A percentile compares a stretch with the other conserved stretches of the same genome.
phyloP scores from a whole-genome alignment of 768 basidiomycete genomes.

The Leccinum subgranulosum region DNA sequence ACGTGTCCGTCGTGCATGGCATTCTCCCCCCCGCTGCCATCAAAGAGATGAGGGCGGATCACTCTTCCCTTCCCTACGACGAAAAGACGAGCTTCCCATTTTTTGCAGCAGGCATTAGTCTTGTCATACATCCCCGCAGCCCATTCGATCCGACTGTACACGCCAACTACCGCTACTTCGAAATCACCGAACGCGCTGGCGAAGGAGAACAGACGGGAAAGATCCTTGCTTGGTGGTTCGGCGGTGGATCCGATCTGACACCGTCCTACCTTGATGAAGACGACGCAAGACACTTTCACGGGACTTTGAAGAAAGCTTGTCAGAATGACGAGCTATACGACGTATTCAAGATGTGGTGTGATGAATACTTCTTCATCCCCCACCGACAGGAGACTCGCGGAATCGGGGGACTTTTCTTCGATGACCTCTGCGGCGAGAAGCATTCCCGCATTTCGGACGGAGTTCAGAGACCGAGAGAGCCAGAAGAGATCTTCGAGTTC shows the following conservation, averaged over 20 bases:
- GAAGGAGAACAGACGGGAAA: slow-evolving; percentile 41
- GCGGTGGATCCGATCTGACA: slow-evolving; percentile 93
- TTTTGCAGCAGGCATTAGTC: slow-evolving; percentile 88
- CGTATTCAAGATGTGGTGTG: slow-evolving; percentile 92
- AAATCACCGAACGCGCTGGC: slow-evolving; percentile 60
- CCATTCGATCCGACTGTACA: slow-evolving; percentile 94
- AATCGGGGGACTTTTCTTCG: slow-evolving; percentile 94
- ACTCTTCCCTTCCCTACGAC: slow-evolving; percentile 67
- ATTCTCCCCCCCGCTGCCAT: slow-evolving; percentile 84
- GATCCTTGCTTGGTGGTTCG: slow-evolving; percentile 96
- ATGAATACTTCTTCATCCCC: slow-evolving; percentile 93
- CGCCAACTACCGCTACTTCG: slow-evolving; percentile 97
- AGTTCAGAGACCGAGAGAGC: slow-evolving; percentile 48
- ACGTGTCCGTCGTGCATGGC: slow-evolving; percentile 90
- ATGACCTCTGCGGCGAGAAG: slow-evolving; percentile 72
- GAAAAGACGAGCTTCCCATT: slow-evolving; percentile 72
- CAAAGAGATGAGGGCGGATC: slow-evolving; percentile 93
- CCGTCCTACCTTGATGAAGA: slow-evolving; percentile 89
- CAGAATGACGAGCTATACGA: slow-evolving; percentile 70
- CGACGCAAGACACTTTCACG: slow-evolving; percentile 87
- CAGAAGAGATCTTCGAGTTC: slow-evolving; percentile 75
- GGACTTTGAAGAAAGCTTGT: slow-evolving; percentile 70
- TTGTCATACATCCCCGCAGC: slow-evolving; percentile 93
- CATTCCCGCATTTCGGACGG: slow-evolving; percentile 59
- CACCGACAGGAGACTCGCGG: slow-evolving; percentile 87